Conservation (phyloP, 768 basidiomycete genomes). For the Favolaschia claudopus region DNA sequence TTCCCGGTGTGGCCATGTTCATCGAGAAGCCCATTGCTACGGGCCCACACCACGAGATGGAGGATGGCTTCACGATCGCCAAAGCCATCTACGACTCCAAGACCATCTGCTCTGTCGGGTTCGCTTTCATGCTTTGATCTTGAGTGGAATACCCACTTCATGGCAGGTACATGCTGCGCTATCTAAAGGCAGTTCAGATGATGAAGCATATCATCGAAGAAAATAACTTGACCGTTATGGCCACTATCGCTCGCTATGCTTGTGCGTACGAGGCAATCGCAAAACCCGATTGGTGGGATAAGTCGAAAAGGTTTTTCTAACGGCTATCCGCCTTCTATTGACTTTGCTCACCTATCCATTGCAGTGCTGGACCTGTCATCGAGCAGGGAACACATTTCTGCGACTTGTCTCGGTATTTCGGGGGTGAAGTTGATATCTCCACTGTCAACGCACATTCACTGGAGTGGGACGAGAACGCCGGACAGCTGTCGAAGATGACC, state of each 20-base stretch:
- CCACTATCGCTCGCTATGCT: conserved; percentile 94
- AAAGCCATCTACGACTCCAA: conserved; percentile 72
- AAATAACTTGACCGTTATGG: conserved; percentile 94
- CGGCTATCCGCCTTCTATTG: neutral
- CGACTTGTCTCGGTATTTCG: conserved; percentile 96
- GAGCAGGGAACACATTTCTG: conserved; percentile 98
- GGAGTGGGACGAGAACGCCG: conserved; percentile 92
- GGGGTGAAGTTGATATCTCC: conserved; percentile 90
- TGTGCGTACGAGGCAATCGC: conserved; percentile 83
- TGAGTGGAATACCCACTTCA: neutral
- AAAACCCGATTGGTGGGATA: conserved; percentile 95
- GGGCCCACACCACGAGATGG: conserved; percentile 72
- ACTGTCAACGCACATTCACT: conserved; percentile 86
- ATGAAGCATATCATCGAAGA: conserved; percentile 97
- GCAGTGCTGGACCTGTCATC: conserved; percentile 80
- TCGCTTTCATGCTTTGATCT: conserved; percentile 31
- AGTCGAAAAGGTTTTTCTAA: conserved; percentile 68
- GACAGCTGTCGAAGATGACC: conserved; percentile 78
- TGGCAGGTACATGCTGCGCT: conserved; percentile 88
- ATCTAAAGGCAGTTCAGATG: conserved; percentile 92
- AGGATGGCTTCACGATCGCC: conserved; percentile 74
- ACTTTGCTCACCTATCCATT: conserved; percentile 14
- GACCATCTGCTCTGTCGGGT: conserved; percentile 91
- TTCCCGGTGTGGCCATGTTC: conserved; percentile 90
- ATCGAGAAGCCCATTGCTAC: conserved; percentile 94